Evolutionary conservation across 306 rosid species (phyloP).

Genomic region (Inga laurina): DNA sequence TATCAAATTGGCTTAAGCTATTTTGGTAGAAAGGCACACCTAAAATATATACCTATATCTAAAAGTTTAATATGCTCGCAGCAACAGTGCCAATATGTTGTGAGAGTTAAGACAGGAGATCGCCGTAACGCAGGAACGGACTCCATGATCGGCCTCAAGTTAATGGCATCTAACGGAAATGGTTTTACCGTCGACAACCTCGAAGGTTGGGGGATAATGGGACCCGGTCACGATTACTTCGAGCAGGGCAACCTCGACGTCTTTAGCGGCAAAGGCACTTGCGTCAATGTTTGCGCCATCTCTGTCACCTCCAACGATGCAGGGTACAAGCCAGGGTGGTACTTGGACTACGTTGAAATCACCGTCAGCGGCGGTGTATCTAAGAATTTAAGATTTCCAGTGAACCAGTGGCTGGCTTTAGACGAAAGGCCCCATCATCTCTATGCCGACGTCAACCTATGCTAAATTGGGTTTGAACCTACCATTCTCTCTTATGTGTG

Average conservation of each 20-base stretch:
- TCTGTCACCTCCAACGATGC: background rate
- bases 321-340: background rate
- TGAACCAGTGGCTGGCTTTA: background rate
- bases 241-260: background rate
- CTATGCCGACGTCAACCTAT: background rate
- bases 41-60: no score
- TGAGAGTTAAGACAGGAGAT: background rate
- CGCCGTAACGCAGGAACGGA: background rate
- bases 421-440: background rate
- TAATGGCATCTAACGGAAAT: background rate
- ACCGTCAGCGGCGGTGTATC: background rate
- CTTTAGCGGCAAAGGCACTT: background rate
- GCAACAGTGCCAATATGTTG: background rate
- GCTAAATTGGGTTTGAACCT: background rate
- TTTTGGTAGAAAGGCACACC: no score
- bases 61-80: background rate
- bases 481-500: no score
- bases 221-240: background rate
- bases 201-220: background rate
- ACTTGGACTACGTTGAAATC: background rate
- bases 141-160: background rate
- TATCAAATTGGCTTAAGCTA: no score
- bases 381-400: background rate
- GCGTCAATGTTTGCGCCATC: background rate
- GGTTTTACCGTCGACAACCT: background rate